Base-by-base conservation (phyloP, 192 early-diverging fungal species). In the Coemansia sp. region DNA sequence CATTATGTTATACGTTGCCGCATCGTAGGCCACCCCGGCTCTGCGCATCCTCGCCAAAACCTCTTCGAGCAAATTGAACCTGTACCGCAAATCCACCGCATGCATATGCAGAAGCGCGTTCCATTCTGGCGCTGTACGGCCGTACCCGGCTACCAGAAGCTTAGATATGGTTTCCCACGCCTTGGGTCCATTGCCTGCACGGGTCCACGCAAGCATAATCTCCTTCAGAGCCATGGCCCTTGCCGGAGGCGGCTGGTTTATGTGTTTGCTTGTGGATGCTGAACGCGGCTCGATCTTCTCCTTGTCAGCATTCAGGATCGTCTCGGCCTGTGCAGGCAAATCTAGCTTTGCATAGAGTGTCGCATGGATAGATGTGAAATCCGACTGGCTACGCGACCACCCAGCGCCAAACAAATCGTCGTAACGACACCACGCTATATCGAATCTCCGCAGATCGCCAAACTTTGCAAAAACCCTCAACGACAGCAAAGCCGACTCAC, bases 81-180 rank as follows among this genome's bases (percentile, higher is more conserved):
- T 65, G 66, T 80, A 80, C 61, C 78, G 78, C 73, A 58, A 62
- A 41, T 80, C 78, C 15, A 61, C 53, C 33, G 78, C 78, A 48
- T 80, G 73, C 66, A 80, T 71, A 11, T 71, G 69, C 39, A 80
- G 56, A 35, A 80, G 48, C 43, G 66, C 72, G 58, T 80, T 80
- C 78, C 78, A 80, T 28, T 61, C 78, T 52, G 69, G 78, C 61
- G 62, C 35, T 33, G 56, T 22, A 33, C 53, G 52, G 41, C 61
- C 72, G 17, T 65, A 65, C 2, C 78, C 78, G n/a, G 55, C 56
- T 28, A 45, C 41, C 63, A 68, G 65, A 12, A 80, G 63, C 66
- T 41, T 35, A 20, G 55, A 51, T 14, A 75, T 22, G 61, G 43
- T 45, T 32, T 35, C 51, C 78, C 78, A 80, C 51, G 78, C 78